phyloP scores from a whole-genome alignment of 2,329 filamentous ascomycete species.

The Sarocladiaceae sp. region DNA sequence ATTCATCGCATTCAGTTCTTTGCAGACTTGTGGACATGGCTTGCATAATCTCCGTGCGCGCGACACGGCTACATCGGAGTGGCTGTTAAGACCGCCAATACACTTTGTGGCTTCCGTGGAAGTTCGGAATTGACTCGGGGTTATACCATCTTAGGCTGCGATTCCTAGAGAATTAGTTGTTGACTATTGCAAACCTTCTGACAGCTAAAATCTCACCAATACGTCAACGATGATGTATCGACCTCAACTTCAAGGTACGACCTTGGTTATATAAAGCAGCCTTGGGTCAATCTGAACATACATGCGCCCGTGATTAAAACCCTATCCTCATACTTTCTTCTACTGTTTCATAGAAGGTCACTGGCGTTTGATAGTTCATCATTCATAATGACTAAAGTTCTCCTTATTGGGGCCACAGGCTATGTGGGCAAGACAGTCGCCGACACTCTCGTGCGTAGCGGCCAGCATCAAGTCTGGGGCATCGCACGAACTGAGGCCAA shows the following conservation, averaged over 20 bases:
- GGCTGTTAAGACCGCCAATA: not conserved
- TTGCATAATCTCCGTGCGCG: not conserved
- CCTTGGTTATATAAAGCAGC: too few relatives aligned
- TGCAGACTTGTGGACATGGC: not conserved
- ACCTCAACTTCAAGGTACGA: too few relatives aligned
- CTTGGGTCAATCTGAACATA: too few relatives aligned
- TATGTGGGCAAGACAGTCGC: slow-evolving; percentile 13
- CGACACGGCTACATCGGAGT: not conserved
- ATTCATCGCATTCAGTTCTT: too few relatives aligned
- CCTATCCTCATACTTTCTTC: too few relatives aligned
- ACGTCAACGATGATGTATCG: not conserved
- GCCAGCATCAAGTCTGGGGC: slow-evolving; percentile 12
- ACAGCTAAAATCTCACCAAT: not conserved
- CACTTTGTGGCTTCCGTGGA: not conserved
- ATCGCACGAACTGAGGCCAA: slow-evolving; percentile 12
- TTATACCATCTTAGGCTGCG: not conserved
- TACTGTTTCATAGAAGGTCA: too few relatives aligned
- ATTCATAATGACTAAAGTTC: slow-evolving; percentile 13
- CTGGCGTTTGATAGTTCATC: too few relatives aligned
- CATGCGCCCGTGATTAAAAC: too few relatives aligned
- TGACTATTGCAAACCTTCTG: not conserved
- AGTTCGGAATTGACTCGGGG: too few relatives aligned
- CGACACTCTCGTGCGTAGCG: slow-evolving; percentile 11
- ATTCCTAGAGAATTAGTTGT: not conserved
- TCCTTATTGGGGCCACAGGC: slow-evolving; percentile 13